A percentile compares a stretch with the other conserved stretches of the same genome.
Conservation (phyloP, 305 asterid species). For the Ajuga reptans region DNA sequence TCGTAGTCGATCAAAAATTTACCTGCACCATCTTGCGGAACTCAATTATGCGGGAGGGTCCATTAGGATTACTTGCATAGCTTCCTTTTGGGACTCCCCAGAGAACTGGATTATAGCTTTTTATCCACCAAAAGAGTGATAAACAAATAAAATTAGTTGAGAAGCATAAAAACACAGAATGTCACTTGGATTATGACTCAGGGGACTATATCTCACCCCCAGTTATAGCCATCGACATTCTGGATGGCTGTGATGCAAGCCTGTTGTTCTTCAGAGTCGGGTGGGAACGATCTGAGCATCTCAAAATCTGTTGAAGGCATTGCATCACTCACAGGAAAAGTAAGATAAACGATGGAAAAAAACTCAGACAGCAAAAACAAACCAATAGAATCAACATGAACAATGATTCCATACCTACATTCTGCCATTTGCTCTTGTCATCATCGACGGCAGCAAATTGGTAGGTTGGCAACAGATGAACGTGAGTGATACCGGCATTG, state of each 20-base stretch:
- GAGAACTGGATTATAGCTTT: conserved; percentile 86
- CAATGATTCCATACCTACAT: conserved; percentile 40
- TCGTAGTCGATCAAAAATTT: conserved; percentile 1
- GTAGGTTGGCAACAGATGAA: conserved; percentile 84
- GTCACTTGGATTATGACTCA: conserved; percentile 6
- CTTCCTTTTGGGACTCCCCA: conserved; percentile 99
- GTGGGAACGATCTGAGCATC: conserved; percentile 64
- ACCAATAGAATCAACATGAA: conserved; percentile 3
- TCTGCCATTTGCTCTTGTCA: conserved; percentile 69
- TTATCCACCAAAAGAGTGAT: conserved; percentile 24
- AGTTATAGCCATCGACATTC: conserved; percentile 74
- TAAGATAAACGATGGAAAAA: conserved; percentile 9
- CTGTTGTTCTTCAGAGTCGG: conserved; percentile 88
- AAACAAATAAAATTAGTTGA: conserved; percentile 15
- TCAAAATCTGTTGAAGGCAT: conserved; percentile 47
- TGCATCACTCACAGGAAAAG: conserved; percentile 15
- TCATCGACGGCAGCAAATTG: conserved; percentile 92
- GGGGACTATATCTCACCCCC: conserved; percentile 70
- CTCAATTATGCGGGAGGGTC: conserved; percentile 70
- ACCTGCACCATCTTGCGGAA: conserved; percentile 97
- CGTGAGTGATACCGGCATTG: conserved; percentile 69
- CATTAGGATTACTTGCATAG: conserved; percentile 77
- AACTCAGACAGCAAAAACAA: neutral
- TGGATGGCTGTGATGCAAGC: conserved; percentile 69
- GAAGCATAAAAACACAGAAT: neutral